Conservation (phyloP, 2,329 filamentous ascomycete species). For the Neonectria coccinea region DNA sequence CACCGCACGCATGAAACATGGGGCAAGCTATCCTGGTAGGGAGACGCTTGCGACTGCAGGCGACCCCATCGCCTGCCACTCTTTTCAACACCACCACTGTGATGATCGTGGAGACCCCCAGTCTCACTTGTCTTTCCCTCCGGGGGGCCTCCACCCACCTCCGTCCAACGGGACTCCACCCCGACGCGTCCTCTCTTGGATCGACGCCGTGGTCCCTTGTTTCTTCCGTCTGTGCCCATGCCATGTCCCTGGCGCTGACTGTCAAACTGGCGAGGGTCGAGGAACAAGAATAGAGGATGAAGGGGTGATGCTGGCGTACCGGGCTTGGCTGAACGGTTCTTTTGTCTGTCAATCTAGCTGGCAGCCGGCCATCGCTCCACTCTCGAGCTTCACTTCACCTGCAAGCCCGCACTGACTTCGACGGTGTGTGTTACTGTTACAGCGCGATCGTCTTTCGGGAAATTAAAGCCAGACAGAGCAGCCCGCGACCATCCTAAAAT, state of each 20-base stretch:
- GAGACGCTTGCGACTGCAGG: constrained; percentile 40
- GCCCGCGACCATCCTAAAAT: constrained; percentile 31
- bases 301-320: constrained; percentile 16
- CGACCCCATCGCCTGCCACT: constrained; percentile 33
- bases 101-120: constrained; percentile 31
- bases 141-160: too few species aligned
- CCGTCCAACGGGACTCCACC: constrained; percentile 11
- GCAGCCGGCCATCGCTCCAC: constrained; percentile 12
- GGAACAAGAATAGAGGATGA: constrained; percentile 11
- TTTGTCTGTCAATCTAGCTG: too few species aligned
- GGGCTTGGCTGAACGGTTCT: not conserved
- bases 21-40: constrained; percentile 38
- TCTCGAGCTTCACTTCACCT: constrained; percentile 22
- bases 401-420: constrained; percentile 20
- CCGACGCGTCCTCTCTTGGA: constrained; percentile 19
- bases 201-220: constrained; percentile 15
- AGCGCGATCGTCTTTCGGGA: constrained; percentile 39
- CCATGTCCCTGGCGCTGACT: constrained; percentile 18
- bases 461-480: constrained; percentile 36
- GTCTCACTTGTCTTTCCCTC: not conserved
- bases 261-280: constrained; percentile 20
- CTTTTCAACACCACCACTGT: constrained; percentile 32
- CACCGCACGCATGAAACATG: constrained; percentile 39
- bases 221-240: constrained; percentile 7
- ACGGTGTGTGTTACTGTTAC: constrained; percentile 22